These are phyloP conservation scores for Pugionium cornutum DNA, from an alignment of 345 rosid genomes.

Conservation along the genomic window DNA sequence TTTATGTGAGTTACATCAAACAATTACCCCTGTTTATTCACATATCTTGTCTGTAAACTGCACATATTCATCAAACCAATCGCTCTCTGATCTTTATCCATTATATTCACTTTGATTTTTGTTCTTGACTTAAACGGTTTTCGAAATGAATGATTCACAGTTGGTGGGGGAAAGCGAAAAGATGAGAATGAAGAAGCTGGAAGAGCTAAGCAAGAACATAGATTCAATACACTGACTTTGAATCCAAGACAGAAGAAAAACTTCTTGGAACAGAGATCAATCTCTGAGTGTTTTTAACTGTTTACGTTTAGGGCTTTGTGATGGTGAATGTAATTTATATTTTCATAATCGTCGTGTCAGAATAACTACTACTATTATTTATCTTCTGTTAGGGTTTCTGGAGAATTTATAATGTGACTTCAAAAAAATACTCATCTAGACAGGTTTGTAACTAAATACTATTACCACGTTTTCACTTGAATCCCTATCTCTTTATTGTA, in stretches of 20 bases:
- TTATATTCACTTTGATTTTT: constrained; percentile 12
- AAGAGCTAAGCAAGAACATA: constrained; percentile 84
- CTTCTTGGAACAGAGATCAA: constrained; percentile 28
- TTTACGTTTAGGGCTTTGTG: constrained; percentile 35
- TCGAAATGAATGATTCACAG: constrained; percentile 42
- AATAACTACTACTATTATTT: constrained; percentile 21
- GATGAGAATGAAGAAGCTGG: constrained; percentile 87
- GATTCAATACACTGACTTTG: constrained; percentile 46
- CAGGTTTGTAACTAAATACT: constrained; percentile 38
- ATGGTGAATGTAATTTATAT: constrained; percentile 40
- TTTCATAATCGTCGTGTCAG: constrained; percentile 37
- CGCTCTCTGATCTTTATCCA: background rate
- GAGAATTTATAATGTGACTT: constrained; percentile 30
- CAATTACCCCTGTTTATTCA: constrained; percentile 1
- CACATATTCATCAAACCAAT: constrained; percentile 8
- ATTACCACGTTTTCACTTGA: background rate
- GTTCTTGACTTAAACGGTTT: constrained; percentile 7
- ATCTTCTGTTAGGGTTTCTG: constrained; percentile 26
- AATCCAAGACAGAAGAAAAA: constrained; percentile 34
- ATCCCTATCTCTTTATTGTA: constrained; percentile 1
- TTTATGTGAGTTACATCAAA: background rate
- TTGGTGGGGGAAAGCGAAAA: constrained; percentile 85
- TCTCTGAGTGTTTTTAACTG: constrained; percentile 36
- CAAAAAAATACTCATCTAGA: constrained; percentile 27
- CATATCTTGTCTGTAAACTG: constrained; percentile 1